A percentile compares a stretch with the other conserved stretches of the same genome.
Conservation (phyloP, 805 yeast species). For the Spathaspora boniae region DNA sequence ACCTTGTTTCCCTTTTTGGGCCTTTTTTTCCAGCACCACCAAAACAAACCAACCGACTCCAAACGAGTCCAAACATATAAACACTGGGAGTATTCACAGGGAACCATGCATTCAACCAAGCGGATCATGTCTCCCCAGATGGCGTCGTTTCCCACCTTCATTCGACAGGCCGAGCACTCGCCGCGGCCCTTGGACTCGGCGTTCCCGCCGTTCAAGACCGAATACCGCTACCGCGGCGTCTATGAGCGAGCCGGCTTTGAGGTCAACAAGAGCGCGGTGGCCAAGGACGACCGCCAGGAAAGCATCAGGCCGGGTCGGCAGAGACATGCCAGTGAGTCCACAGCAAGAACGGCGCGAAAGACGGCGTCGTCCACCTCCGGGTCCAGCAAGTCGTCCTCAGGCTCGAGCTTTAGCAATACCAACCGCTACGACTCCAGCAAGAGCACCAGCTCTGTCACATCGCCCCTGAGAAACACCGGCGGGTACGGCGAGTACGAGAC, state of each 20-base stretch:
- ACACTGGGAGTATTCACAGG: no score
- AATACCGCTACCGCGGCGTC: slow-evolving; percentile 61
- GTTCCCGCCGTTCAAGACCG: slow-evolving; percentile 69
- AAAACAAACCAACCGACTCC: no score
- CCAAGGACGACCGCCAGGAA: not conserved
- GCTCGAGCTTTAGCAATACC: slow-evolving; percentile 5
- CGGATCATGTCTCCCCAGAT: slow-evolving; percentile 9
- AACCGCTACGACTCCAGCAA: slow-evolving; percentile 3
- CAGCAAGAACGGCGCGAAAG: no score
- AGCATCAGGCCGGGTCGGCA: no score
- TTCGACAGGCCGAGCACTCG: slow-evolving; percentile 19
- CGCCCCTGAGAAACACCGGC: slow-evolving; percentile 1
- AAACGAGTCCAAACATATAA: no score
- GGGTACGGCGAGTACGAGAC: no score
- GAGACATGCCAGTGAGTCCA: not conserved
- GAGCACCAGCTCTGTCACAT: slow-evolving; percentile 6
- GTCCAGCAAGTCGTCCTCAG: slow-evolving; percentile 7
- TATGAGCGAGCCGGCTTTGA: slow-evolving; percentile 85
- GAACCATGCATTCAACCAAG: no score
- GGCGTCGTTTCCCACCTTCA: slow-evolving; percentile 15
- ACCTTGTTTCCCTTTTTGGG: no score
- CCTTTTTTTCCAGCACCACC: no score
- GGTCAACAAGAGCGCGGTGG: slow-evolving; percentile 23
- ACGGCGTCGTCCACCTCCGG: slow-evolving; percentile 2
- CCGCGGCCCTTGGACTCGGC: slow-evolving; percentile 41